Evolutionary conservation across 164 flowering plant genomes (phyloP), one percentile per base, ranked within the genome.

Genomic region (Hamamelis virginiana): DNA sequence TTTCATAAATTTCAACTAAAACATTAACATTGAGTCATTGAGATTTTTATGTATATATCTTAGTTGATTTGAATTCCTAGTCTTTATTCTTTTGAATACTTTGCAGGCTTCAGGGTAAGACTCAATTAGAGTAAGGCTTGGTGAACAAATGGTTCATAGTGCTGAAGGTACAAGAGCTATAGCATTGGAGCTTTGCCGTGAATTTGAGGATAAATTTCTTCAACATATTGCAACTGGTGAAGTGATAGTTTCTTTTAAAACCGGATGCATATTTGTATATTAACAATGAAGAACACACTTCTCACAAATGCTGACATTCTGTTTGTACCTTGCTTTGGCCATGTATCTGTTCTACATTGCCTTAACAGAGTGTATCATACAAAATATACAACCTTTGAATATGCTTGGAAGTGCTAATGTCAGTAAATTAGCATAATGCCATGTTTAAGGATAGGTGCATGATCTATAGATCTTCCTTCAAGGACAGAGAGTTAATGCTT

Each of bases 131-230:
- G 83, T 81, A 18, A 88, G 86, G 80, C 92, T 96, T 76, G 99
- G 98, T 64, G 99, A 91, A 71, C 89, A 83, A 74, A 89, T 91
- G 97, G 94, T 93, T 46, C 68, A 74, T 16, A 90, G 85, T 76
- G 69, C 91, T 69, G 99, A 96, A 81, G 99, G 99, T 59, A 96
- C 99, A 47, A 88, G 86, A 71, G 97, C 99, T 27, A 68, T 93
- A 74, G 99, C 97, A 41, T 80, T 96, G 86, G 97, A 93, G 83
- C 91, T 96, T 59, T 96, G 99, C 74, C 98, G 99, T 69, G 99
- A 96, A 79, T 96, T 96, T 81, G 99, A 96, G 80, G 99, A 96
- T 63, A 91, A 81, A 64, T 96, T 93, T 80, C 97, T 96, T 59
- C 91, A 74, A 65, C 98, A 96, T 73, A 84, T 96, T 70, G 81